Conservation (phyloP, 768 basidiomycete genomes). For the Termitomyces sp. region DNA sequence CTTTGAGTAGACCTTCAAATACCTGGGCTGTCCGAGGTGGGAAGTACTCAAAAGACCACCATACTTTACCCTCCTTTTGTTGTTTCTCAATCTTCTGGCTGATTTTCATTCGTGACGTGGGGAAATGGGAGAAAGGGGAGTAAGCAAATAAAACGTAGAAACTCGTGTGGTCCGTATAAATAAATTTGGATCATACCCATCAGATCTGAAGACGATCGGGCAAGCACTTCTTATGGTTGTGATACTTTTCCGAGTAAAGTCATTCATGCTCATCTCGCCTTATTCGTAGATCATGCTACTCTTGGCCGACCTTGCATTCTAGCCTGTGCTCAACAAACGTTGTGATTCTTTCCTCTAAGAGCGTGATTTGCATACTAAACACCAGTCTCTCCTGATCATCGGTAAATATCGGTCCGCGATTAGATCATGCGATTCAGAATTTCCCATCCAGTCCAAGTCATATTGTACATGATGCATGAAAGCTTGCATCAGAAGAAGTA, state of each 20-base stretch:
- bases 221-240: not conserved
- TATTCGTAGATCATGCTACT: constrained; percentile 1
- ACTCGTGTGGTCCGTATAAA: constrained; percentile 9
- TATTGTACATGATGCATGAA: not conserved
- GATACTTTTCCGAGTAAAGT: not conserved
- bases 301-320: not conserved
- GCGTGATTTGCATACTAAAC: not conserved
- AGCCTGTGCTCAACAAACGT: not conserved
- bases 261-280: not conserved
- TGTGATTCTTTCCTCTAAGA: not conserved
- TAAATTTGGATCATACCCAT: constrained; percentile 15
- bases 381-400: not conserved
- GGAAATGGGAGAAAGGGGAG: constrained; percentile 2
- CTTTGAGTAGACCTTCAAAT: constrained; percentile 9
- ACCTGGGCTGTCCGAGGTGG: constrained; percentile 95
- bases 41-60: constrained; percentile 99
- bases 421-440: not conserved
- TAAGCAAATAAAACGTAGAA: constrained; percentile 6
- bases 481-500: not conserved
- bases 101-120: constrained; percentile 71
- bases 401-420: constrained; percentile 6
- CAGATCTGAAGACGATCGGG: constrained; percentile 12
- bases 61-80: constrained; percentile 77
- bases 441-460: not conserved
- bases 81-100: constrained; percentile 90